Base-by-base conservation (phyloP, 371 early-diverging fungal species). In the Apophysomyces elegans region DNA sequence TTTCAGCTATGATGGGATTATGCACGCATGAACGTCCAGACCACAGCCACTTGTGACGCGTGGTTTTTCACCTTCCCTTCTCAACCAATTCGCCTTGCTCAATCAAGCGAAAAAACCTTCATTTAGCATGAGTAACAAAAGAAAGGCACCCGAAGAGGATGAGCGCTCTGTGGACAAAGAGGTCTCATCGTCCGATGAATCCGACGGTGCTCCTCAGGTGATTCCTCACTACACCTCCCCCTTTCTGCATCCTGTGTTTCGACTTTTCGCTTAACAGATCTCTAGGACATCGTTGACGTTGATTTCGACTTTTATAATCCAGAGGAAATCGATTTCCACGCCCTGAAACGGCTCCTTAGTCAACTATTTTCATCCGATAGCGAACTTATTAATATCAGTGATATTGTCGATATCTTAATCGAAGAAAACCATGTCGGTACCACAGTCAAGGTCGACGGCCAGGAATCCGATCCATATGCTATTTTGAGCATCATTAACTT, bases 301-400 rank as follows among this genome's bases (percentile, higher is more conserved):
- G 96, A 96, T 67, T 97, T 98, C 73, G 98, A 97, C 71, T 99
- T 98, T 73, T 95, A 91, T 79, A 94, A 94, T 62, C 93, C 94
- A 16, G 87, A 90, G 63, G 86, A 88, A 56, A 85, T 87, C 21
- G 99, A 99, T 80, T 99, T 90, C 69, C 97, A 96, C 68, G 93
- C 95, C 11, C 77, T 97, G 63, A 98, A 98, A 75, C 88, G 89
- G 36, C 84, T 99, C 8, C 66, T 97, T 12, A 74, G 67, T 21
- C 91, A 92, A 61, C 76, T 90, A 9, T 95, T 97, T 63, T 88
- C 88, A 18, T 84, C 89, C 56, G 96, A 98, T 75, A 80, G 90
- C 7, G 93, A 92, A 39, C 71, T 85, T 32, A 84, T 96, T 50
- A 76, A 87, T 11, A 59, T 93, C 21, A 88, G 91, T 6, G 93